Percentiles rank a stretch among this genome's conserved stretches.
Conservation (phyloP, 768 basidiomycete genomes). For the Cyathus striatus region DNA sequence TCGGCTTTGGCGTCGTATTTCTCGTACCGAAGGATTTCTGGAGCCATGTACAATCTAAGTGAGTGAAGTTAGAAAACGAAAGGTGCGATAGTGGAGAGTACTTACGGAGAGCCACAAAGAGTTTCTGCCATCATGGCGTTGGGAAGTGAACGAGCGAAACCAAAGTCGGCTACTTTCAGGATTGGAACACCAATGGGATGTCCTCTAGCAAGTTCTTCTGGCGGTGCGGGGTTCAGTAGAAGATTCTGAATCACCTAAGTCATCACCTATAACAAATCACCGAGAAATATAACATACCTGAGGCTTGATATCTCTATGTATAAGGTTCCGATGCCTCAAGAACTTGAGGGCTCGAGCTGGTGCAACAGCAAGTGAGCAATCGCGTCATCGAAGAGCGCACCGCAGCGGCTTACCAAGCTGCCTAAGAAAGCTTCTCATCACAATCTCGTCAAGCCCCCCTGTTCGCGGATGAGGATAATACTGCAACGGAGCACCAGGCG, state of each 20-base stretch:
- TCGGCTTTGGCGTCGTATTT: slow-evolving; percentile 98
- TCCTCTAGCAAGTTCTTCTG: slow-evolving; percentile 76
- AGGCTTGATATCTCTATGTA: slow-evolving; percentile 97
- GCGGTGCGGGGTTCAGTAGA: slow-evolving; percentile 76
- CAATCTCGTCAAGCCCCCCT: slow-evolving; percentile 87
- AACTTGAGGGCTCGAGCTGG: slow-evolving; percentile 92
- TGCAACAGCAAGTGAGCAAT: slow-evolving; percentile 24
- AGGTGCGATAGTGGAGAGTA: slow-evolving; percentile 13
- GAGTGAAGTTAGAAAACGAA: background rate
- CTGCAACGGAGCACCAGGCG: slow-evolving; percentile 61
- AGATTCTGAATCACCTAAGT: slow-evolving; percentile 60
- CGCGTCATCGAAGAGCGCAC: too few species aligned
- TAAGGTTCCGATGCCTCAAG: slow-evolving; percentile 79
- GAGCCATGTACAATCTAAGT: slow-evolving; percentile 92
- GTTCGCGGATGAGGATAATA: slow-evolving; percentile 90
- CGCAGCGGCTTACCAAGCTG: slow-evolving; percentile 74
- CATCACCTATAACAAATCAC: background rate
- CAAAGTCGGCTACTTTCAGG: slow-evolving; percentile 97
- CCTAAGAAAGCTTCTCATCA: slow-evolving; percentile 86
- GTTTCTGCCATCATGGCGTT: slow-evolving; percentile 96
- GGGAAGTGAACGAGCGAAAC: slow-evolving; percentile 90
- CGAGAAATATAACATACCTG: slow-evolving; percentile 41
- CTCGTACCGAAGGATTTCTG: slow-evolving; percentile 94
- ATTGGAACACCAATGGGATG: slow-evolving; percentile 92
- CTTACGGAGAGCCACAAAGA: slow-evolving; percentile 93